Conservation (phyloP, 805 yeast genomes). For the Saturnispora sanitii region DNA sequence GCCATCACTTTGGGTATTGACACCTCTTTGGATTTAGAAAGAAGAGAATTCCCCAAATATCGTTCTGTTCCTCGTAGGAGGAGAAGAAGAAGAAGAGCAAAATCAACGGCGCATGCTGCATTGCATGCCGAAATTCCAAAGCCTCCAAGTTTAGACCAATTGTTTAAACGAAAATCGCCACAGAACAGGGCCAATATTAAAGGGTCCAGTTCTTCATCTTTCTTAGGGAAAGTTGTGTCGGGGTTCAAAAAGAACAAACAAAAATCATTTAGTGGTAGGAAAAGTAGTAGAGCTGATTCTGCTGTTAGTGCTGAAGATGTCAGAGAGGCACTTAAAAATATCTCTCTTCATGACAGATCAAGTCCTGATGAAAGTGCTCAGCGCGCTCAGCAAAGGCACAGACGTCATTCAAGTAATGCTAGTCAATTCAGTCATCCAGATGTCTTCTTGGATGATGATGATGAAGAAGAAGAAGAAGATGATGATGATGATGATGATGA, state of each 20-base stretch:
- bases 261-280: neutral
- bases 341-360: constrained; percentile 25
- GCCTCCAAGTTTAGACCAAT: constrained; percentile 14
- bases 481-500: constrained; percentile 7
- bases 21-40: constrained; percentile 64
- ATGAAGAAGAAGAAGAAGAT: constrained; percentile 12
- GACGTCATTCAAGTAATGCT: neutral
- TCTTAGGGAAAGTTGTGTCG: constrained; percentile 1
- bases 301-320: constrained; percentile 6
- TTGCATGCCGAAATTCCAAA: neutral
- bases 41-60: constrained; percentile 64
- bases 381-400: too few species aligned
- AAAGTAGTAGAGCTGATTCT: neutral
- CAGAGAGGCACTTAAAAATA: constrained; percentile 3
- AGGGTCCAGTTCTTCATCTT: neutral
- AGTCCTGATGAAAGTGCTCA: too few species aligned
- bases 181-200: constrained; percentile 3
- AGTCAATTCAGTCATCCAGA: neutral
- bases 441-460: constrained; percentile 22
- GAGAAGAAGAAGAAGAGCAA: constrained; percentile 27
- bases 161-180: constrained; percentile 11
- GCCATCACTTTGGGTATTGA: constrained; percentile 68
- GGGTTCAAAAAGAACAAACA: constrained; percentile 3
- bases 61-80: constrained; percentile 76
- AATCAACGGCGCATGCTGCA: neutral